phyloP scores from a whole-genome alignment of 2,329 filamentous ascomycete species.

The Cytospora schulzeri region DNA sequence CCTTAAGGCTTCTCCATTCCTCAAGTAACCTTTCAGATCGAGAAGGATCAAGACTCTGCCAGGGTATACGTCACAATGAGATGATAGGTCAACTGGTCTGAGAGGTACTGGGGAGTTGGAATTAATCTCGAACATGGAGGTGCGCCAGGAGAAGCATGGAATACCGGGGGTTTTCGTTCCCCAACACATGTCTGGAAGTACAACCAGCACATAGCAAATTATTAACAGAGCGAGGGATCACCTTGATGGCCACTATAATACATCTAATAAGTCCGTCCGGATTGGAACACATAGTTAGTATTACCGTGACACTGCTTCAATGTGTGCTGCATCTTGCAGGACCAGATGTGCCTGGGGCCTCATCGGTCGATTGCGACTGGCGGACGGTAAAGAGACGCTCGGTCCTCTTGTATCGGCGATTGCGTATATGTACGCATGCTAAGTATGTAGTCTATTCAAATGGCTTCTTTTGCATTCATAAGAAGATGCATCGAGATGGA shows the following conservation, averaged over 20 bases:
- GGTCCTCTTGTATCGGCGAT: neutral
- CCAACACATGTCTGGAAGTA: conserved; percentile 4
- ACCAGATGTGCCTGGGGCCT: neutral
- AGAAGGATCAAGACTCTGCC: neutral
- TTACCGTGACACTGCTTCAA: conserved; percentile 20
- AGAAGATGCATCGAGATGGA: too few species aligned
- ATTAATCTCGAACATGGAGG: neutral
- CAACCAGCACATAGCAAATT: neutral
- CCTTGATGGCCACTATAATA: conserved; percentile 5
- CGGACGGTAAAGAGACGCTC: neutral
- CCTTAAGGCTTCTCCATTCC: too few species aligned
- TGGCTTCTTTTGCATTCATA: too few species aligned
- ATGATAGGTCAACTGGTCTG: neutral
- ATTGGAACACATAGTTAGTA: neutral
- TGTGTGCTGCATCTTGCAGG: conserved; percentile 26
- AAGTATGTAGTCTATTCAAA: too few species aligned
- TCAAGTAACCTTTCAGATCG: neutral
- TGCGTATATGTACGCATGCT: neutral
- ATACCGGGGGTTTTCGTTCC: conserved; percentile 6
- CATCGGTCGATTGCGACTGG: neutral
- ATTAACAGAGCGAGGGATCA: neutral
- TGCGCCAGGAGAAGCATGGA: conserved; percentile 9
- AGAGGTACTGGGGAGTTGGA: neutral
- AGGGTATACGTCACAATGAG: neutral
- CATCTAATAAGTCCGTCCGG: neutral